Evolutionary conservation across 768 basidiomycete genomes (phyloP).

Genomic region (Pleurotus eryngii): DNA sequence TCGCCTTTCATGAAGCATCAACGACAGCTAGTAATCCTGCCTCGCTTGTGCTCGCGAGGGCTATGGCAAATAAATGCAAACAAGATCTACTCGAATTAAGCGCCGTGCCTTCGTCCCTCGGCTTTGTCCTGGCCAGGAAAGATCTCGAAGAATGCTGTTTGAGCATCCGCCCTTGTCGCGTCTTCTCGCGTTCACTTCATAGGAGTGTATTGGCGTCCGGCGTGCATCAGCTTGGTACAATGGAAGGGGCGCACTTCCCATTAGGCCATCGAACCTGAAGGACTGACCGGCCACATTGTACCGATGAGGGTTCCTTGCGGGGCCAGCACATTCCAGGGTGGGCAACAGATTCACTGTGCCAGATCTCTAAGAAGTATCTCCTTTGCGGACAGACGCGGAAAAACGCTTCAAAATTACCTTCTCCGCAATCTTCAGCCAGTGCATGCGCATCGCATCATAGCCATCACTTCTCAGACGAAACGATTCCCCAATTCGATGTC

Average conservation of each 20-base stretch:
- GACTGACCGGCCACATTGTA: background rate
- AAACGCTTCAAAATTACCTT: slow-evolving; percentile 5
- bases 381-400: background rate
- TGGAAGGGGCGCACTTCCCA: no score
- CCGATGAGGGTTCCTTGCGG: background rate
- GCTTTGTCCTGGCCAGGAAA: background rate
- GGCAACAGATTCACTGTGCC: background rate
- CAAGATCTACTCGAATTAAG: background rate
- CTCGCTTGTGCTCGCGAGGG: background rate
- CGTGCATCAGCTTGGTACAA: no score
- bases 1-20: background rate
- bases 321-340: background rate
- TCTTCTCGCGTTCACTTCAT: background rate
- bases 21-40: background rate
- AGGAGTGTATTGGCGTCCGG: background rate
- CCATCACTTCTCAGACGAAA: background rate
- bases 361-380: background rate
- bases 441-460: slow-evolving; percentile 1
- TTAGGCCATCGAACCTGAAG: no score
- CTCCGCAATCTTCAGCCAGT: slow-evolving; percentile 7
- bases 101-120: background rate
- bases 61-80: background rate
- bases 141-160: background rate
- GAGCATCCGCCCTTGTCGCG: background rate
- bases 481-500: background rate